These are phyloP conservation scores for Podaxis mareebaensis DNA, from an alignment of 768 basidiomycete genomes.

Conservation along the genomic window DNA sequence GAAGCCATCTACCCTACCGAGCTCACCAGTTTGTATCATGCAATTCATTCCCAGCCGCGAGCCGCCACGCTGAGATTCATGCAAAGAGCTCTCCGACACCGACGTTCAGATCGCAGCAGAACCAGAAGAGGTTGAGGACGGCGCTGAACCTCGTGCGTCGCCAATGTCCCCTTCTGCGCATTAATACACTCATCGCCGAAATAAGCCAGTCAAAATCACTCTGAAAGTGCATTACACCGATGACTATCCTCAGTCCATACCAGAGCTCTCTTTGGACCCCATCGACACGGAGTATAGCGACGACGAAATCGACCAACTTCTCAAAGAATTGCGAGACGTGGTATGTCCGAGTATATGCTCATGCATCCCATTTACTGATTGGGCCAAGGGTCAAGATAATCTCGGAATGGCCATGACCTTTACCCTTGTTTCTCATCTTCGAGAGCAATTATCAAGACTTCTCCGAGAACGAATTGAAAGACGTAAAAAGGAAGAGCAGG, in stretches of 20 bases:
- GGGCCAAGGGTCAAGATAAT: constrained; percentile 74
- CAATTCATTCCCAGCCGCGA: constrained; percentile 28
- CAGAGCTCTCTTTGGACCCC: constrained; percentile 65
- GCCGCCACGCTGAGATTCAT: constrained; percentile 45
- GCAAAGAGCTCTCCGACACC: constrained; percentile 81
- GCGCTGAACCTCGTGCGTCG: constrained; percentile 55
- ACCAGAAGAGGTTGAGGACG: constrained; percentile 75
- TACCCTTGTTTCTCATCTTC: constrained; percentile 82
- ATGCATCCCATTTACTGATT: constrained; percentile 14
- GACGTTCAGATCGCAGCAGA: constrained; percentile 84
- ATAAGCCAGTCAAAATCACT: constrained; percentile 63
- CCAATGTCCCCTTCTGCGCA: constrained; percentile 13
- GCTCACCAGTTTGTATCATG: constrained; percentile 74
- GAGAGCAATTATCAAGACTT: constrained; percentile 71
- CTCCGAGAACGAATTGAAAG: constrained; percentile 60
- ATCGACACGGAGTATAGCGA: constrained; percentile 63
- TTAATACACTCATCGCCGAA: constrained; percentile 17
- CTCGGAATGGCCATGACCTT: constrained; percentile 98
- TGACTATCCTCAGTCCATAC: constrained; percentile 82
- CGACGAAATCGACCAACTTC: constrained; percentile 51
- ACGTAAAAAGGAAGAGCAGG: constrained; percentile 60
- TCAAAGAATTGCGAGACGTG: constrained; percentile 57
- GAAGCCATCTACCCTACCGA: constrained; percentile 97
- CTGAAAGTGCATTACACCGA: constrained; percentile 78
- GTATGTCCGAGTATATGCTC: constrained; percentile 37